Evolutionary conservation across 805 yeast genomes (phyloP).

Genomic region (Osmozyma mogii): DNA sequence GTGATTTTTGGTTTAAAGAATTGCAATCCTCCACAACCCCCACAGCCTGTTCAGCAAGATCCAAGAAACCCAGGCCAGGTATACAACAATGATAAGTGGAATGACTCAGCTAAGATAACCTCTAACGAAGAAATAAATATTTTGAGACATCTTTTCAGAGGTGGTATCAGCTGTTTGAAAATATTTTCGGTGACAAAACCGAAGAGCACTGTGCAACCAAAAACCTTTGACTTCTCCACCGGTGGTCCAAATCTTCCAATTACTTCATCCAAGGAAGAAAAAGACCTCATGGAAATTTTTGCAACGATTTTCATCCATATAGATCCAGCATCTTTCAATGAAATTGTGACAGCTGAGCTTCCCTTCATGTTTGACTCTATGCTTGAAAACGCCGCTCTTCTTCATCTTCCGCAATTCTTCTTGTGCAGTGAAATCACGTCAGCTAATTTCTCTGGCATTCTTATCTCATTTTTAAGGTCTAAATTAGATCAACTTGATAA

Average conservation of each 20-base stretch:
- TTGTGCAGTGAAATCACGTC: constrained; percentile 92
- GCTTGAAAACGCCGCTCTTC: constrained; percentile 73
- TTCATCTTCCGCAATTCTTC: constrained; percentile 91
- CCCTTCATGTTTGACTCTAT: constrained; percentile 71
- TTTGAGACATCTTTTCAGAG: constrained; percentile 69
- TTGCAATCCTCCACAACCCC: constrained; percentile 71
- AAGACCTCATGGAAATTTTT: constrained; percentile 90
- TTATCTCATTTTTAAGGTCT: constrained; percentile 66
- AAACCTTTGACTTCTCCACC: constrained; percentile 50
- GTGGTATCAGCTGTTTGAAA: constrained; percentile 72
- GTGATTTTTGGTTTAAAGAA: constrained; percentile 82
- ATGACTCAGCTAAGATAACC: constrained; percentile 76
- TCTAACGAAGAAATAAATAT: constrained; percentile 77
- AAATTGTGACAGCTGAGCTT: constrained; percentile 75
- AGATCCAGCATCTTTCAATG: constrained; percentile 94
- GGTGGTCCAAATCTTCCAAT: constrained; percentile 80
- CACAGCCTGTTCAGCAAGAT: constrained; percentile 33
- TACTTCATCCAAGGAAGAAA: constrained; percentile 84
- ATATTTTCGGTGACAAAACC: constrained; percentile 63
- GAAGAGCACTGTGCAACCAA: constrained; percentile 21
- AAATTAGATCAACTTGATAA: constrained; percentile 76
- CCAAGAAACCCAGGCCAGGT: constrained; percentile 38
- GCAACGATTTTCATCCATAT: constrained; percentile 90
- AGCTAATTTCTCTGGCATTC: constrained; percentile 79
- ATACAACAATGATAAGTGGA: constrained; percentile 55